Percentiles rank a stretch among this genome's conserved stretches.
These are phyloP conservation scores for Podaxis sp. DNA, from an alignment of 768 basidiomycete species.

Conservation along the genomic window DNA sequence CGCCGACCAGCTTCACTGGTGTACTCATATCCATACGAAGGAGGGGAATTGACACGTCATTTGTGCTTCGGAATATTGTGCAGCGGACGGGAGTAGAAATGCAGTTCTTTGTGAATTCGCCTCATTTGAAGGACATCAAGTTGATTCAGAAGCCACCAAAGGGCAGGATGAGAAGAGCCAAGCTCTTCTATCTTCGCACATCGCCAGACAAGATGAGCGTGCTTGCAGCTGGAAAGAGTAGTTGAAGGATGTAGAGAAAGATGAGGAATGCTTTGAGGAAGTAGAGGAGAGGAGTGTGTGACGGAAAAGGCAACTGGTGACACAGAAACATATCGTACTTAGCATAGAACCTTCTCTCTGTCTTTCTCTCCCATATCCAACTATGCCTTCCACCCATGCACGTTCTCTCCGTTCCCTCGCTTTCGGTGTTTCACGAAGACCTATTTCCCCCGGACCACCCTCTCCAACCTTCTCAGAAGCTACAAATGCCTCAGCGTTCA, in stretches of 20 bases:
- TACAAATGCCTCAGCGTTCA: conserved; percentile 75
- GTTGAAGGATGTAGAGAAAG: background rate
- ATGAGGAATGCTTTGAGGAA: background rate
- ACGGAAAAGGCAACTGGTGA: conserved; percentile 14
- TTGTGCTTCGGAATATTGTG: conserved; percentile 86
- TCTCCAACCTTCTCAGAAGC: conserved; percentile 85
- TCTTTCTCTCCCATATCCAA: conserved; percentile 9
- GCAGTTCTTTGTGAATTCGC: conserved; percentile 85
- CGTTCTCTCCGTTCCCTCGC: conserved; percentile 58
- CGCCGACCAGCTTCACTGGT: conserved; percentile 84
- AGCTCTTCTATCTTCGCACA: conserved; percentile 80
- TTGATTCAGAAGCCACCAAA: conserved; percentile 66
- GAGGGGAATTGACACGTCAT: conserved; percentile 84
- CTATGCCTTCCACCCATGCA: conserved; percentile 47
- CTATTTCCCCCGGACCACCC: conserved; percentile 57
- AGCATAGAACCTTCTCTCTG: background rate
- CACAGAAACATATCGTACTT: conserved; percentile 2
- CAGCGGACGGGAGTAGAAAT: conserved; percentile 92
- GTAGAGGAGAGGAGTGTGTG: conserved; percentile 4
- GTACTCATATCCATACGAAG: conserved; percentile 83
- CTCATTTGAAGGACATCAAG: conserved; percentile 85
- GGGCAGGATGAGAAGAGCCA: conserved; percentile 71
- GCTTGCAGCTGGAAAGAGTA: conserved; percentile 47
- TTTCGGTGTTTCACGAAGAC: conserved; percentile 44
- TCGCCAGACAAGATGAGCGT: conserved; percentile 84